Percentiles rank a stretch among this genome's conserved stretches.
Evolutionary conservation across 78 protist genomes (phyloP).

Genomic region (Thecamonas trahens): DNA sequence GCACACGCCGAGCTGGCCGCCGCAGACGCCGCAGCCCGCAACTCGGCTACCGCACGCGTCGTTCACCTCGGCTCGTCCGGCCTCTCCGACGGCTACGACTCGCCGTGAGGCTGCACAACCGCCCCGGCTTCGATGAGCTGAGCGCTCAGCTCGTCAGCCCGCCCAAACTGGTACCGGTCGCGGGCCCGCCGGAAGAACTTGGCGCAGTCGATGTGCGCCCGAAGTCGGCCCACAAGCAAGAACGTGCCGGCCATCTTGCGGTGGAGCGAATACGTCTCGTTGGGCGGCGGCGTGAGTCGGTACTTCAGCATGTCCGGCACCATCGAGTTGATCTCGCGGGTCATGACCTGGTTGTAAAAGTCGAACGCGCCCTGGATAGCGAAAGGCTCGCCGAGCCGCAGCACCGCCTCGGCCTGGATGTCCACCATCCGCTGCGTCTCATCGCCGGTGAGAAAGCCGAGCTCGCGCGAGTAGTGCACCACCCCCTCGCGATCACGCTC

Average conservation of each 20-base stretch:
- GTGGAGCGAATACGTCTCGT: constrained; percentile 80
- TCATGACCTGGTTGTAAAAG: constrained; percentile 35
- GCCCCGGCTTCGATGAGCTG: too few species aligned
- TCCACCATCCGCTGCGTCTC: constrained; percentile 64
- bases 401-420: constrained; percentile 61
- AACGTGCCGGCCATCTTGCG: constrained; percentile 76
- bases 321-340: constrained; percentile 32
- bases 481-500: constrained; percentile 14
- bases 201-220: constrained; percentile 41
- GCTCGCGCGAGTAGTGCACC: constrained; percentile 39
- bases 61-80: too few species aligned
- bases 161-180: neutral
- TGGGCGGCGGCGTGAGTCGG: constrained; percentile 50
- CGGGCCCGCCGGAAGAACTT: constrained; percentile 5
- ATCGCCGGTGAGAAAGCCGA: constrained; percentile 82
- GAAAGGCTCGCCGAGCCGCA: constrained; percentile 65
- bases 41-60: too few species aligned
- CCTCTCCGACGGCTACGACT: too few species aligned
- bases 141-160: too few species aligned
- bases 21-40: too few species aligned
- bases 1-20: too few species aligned
- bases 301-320: constrained; percentile 66
- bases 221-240: constrained; percentile 55
- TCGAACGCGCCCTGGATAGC: constrained; percentile 21
- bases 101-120: too few species aligned